A percentile compares a stretch with the other conserved stretches of the same genome.
phyloP scores from a whole-genome alignment of 177 flowering plant species.

The Vitis hybrid region DNA sequence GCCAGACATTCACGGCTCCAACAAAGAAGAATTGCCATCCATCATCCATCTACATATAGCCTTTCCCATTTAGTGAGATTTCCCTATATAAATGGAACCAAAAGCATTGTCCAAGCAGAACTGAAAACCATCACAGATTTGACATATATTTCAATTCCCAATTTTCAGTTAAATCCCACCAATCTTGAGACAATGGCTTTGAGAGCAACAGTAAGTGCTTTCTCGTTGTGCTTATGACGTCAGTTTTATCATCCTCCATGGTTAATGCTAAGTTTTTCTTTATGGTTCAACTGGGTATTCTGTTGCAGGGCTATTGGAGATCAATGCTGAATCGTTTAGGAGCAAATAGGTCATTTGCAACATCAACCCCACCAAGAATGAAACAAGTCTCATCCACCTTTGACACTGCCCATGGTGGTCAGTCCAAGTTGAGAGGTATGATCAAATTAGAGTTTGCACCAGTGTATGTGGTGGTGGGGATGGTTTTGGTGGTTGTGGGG shows the following conservation, averaged over 20 bases:
- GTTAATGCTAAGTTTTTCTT: background rate
- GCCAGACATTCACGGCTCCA: too few species aligned
- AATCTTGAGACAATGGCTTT: conserved; percentile 6
- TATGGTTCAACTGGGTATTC: background rate
- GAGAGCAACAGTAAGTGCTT: conserved; percentile 18
- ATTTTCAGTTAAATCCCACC: too few species aligned
- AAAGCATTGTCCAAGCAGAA: too few species aligned
- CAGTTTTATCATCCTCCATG: too few species aligned
- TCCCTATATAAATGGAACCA: too few species aligned
- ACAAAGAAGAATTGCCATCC: too few species aligned
- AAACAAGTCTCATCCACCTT: background rate
- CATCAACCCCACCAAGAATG: conserved; percentile 15
- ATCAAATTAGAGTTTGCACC: conserved; percentile 25
- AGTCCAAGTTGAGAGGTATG: too few species aligned
- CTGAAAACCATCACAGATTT: too few species aligned
- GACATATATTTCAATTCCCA: too few species aligned
- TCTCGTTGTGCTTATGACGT: too few species aligned
- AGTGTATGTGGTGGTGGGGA: conserved; percentile 24
- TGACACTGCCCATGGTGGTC: background rate
- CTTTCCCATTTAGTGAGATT: too few species aligned
- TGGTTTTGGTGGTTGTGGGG: conserved; percentile 23
- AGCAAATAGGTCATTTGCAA: conserved; percentile 14
- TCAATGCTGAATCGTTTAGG: conserved; percentile 2
- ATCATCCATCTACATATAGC: too few species aligned
- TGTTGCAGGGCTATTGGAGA: conserved; percentile 17